Evolutionary conservation across 2,329 filamentous ascomycete species (phyloP).

Genomic region (Magnaporthiopsis rhizophila): DNA sequence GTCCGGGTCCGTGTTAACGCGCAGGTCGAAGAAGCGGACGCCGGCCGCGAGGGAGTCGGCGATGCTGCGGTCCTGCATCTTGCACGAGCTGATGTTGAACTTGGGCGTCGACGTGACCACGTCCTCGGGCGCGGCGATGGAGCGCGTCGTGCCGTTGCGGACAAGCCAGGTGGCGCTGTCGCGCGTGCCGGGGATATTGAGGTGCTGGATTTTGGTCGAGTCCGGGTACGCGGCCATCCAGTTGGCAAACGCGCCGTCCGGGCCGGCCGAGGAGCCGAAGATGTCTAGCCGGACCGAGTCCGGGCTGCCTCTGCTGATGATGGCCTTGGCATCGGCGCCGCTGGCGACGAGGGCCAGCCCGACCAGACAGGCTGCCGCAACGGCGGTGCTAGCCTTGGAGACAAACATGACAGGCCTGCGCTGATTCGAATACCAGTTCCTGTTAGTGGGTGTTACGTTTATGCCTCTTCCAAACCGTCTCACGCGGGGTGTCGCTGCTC

Average conservation of each 20-base stretch:
- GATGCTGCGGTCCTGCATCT: conserved; percentile 32
- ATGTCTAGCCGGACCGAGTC: conserved; percentile 25
- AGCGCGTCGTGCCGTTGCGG: not conserved
- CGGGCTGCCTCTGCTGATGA: not conserved
- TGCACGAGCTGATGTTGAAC: conserved; percentile 19
- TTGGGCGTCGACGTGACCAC: not conserved
- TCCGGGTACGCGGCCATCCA: conserved; percentile 41
- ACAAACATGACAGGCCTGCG: not conserved
- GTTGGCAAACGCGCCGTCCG: conserved; percentile 16
- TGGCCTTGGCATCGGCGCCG: not conserved
- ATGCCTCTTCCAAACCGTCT: not conserved
- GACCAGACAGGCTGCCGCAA: not conserved
- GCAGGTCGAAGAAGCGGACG: conserved; percentile 40
- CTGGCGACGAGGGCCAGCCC: not conserved
- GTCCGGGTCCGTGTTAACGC: conserved; percentile 39
- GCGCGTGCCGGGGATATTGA: conserved; percentile 43
- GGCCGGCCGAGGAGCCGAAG: conserved; percentile 15
- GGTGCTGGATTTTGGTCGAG: conserved; percentile 30
- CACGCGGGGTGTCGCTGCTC: not conserved
- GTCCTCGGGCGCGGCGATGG: not conserved
- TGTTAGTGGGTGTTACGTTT: not conserved
- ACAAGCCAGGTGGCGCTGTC: conserved; percentile 40
- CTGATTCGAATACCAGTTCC: not conserved
- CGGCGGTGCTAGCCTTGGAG: not conserved
- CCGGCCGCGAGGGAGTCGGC: conserved; percentile 33